phyloP scores from a whole-genome alignment of 345 rosid species.

The Brassica incana region DNA sequence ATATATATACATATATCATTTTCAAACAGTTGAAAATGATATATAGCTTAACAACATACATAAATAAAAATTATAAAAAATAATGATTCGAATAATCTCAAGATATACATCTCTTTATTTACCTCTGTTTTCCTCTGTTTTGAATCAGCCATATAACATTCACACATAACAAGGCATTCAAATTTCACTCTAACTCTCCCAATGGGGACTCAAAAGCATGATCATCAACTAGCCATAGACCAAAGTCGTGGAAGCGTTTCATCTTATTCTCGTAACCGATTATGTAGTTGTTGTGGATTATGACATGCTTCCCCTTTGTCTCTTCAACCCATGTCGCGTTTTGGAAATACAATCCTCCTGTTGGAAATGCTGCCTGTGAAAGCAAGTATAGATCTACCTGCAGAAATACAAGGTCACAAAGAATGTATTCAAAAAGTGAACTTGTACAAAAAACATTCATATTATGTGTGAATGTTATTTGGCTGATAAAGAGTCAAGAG shows the following conservation, averaged over 20 bases:
- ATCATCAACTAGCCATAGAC: constrained; percentile 87
- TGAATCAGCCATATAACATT: not conserved
- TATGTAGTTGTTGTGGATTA: constrained; percentile 5
- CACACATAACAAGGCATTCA: not conserved
- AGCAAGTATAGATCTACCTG: constrained; percentile 57
- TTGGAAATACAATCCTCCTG: constrained; percentile 6
- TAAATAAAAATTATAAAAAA: not conserved
- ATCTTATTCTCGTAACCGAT: constrained; percentile 42
- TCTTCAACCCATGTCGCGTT: constrained; percentile 6
- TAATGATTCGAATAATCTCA: too few relatives aligned
- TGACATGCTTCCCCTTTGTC: constrained; percentile 9
- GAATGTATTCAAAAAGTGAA: not conserved
- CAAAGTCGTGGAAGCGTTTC: constrained; percentile 69
- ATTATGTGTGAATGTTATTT: too few relatives aligned
- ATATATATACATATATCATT: too few relatives aligned
- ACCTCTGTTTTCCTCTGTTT: not conserved
- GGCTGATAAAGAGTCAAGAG: not conserved
- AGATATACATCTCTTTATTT: not conserved
- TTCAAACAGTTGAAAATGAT: too few relatives aligned
- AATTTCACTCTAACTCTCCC: constrained; percentile 47
- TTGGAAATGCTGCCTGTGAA: not conserved
- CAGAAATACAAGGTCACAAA: not conserved
- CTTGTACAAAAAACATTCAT: not conserved
- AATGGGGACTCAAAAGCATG: constrained; percentile 64
- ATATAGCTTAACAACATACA: too few relatives aligned